Percentiles rank a stretch among this genome's conserved stretches.
Evolutionary conservation across 225 moss, liverwort and hornwort species (phyloP).

Genomic region (Neckera pumila): DNA sequence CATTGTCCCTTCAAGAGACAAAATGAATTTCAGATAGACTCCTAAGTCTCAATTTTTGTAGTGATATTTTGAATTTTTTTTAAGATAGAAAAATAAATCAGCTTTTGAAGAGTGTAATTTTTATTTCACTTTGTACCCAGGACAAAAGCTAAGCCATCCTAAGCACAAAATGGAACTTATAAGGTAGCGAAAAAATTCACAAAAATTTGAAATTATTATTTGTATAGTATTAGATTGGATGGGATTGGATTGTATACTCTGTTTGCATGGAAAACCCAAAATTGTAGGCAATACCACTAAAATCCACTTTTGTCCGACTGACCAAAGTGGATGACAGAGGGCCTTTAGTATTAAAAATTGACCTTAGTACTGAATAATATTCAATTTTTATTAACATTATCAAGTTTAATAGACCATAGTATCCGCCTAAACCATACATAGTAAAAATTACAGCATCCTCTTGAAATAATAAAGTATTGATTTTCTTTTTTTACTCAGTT

Average conservation of each 20-base stretch:
- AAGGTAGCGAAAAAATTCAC: accelerated
- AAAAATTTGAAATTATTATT: neutral
- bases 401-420: too few relatives aligned
- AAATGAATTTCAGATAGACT: accelerated
- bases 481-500: accelerated
- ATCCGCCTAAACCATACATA: too few relatives aligned
- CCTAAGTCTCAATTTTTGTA: too few relatives aligned
- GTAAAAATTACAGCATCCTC: neutral
- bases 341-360: too few relatives aligned
- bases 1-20: neutral
- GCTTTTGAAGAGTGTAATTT: accelerated
- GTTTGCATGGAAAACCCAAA: neutral
- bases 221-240: too few relatives aligned
- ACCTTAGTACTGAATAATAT: too few relatives aligned
- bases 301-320: too few relatives aligned
- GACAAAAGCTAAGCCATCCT: neutral
- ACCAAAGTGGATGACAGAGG: too few relatives aligned
- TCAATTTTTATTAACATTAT: too few relatives aligned
- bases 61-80: too few relatives aligned
- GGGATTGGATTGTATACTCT: neutral
- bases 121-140: accelerated
- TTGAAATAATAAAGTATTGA: neutral
- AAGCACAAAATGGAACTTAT: neutral
- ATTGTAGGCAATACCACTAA: too few relatives aligned
- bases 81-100: neutral